Evolutionary conservation across 257 asterid genomes (phyloP).

Genomic region (Nicotiana attenuata): DNA sequence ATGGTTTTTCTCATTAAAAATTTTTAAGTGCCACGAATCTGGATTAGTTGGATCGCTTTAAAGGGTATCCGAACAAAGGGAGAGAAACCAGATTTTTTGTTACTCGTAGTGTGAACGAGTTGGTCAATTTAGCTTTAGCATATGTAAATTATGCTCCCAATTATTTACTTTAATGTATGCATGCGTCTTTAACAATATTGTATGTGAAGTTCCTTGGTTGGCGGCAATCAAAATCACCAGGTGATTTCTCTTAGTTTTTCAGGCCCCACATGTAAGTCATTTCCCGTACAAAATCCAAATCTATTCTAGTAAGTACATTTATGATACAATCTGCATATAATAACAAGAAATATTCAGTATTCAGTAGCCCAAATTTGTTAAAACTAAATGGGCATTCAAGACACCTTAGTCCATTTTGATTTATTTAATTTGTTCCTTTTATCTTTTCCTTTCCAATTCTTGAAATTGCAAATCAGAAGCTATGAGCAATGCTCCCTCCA

Average conservation of each 20-base stretch:
- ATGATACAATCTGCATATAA: too few relatives aligned
- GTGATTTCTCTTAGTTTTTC: not conserved
- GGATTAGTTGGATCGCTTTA: too few relatives aligned
- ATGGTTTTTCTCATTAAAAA: too few relatives aligned
- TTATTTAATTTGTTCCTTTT: not conserved
- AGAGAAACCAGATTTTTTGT: too few relatives aligned
- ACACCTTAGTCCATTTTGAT: too few relatives aligned
- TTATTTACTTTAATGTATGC: not conserved
- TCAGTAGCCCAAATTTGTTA: too few relatives aligned
- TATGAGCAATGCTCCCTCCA: constrained; percentile 3
- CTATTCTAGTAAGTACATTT: not conserved
- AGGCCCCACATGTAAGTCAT: not conserved
- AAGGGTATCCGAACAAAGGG: too few relatives aligned
- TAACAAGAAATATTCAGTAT: too few relatives aligned
- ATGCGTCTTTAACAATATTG: not conserved
- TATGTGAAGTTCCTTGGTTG: not conserved
- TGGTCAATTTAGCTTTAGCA: not conserved
- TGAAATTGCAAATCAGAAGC: not conserved
- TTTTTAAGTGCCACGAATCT: too few relatives aligned
- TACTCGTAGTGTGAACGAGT: not conserved
- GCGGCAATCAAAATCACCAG: not conserved
- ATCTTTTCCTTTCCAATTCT: not conserved
- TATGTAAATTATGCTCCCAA: not conserved
- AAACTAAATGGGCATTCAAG: too few relatives aligned
- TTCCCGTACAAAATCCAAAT: not conserved